These are phyloP conservation scores for Berberis vulgaris DNA, from an alignment of 164 flowering plant genomes.

Conservation along the genomic window DNA sequence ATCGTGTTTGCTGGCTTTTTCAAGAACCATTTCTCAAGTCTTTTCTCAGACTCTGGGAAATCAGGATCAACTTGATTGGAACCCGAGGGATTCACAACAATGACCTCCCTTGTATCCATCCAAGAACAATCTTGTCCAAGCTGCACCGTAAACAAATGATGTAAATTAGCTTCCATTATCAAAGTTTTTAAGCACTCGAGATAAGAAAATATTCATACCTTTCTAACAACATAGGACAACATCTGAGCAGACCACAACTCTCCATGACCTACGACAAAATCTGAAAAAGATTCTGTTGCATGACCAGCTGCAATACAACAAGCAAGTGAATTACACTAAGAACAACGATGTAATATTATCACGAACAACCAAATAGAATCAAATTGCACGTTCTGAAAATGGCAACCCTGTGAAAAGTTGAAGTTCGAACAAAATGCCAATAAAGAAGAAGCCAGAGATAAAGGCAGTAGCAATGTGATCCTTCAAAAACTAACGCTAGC, in stretches of 20 bases:
- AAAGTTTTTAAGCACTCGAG: background rate
- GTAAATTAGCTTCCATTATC: background rate
- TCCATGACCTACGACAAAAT: conserved; percentile 94
- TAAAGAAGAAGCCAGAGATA: background rate
- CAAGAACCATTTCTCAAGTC: conserved; percentile 81
- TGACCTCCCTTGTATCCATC: conserved; percentile 98
- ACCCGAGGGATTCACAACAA: conserved; percentile 75
- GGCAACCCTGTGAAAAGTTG: background rate
- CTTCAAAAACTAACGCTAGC: background rate
- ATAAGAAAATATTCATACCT: conserved; percentile 33
- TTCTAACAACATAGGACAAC: conserved; percentile 53
- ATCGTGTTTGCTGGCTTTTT: conserved; percentile 53
- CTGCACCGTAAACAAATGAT: conserved; percentile 29
- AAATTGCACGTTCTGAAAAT: background rate
- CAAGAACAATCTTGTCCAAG: conserved; percentile 63
- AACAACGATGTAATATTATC: background rate
- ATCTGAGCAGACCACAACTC: conserved; percentile 96
- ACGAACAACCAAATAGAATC: background rate
- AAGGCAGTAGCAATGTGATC: background rate
- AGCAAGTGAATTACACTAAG: conserved; percentile 1
- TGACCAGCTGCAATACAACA: conserved; percentile 77
- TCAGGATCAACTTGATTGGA: conserved; percentile 96
- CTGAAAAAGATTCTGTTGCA: conserved; percentile 91
- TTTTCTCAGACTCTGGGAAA: conserved; percentile 53
- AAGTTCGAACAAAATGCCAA: no score